These are phyloP conservation scores for Phyllosticta citriasiana DNA, from an alignment of 2,329 filamentous ascomycete genomes.

Conservation along the genomic window DNA sequence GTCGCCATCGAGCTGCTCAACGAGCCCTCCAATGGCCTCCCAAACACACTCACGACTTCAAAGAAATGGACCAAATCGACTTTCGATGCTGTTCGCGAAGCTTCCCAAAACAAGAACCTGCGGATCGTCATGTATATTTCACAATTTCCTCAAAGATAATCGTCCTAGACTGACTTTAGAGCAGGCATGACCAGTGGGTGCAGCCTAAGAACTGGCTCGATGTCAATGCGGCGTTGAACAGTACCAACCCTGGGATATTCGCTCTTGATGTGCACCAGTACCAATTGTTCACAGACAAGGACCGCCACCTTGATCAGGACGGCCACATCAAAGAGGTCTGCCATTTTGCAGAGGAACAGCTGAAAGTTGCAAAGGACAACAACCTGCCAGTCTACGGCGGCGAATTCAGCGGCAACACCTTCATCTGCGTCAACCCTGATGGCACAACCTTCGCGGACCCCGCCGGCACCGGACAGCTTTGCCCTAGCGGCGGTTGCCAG, in stretches of 20 bases:
- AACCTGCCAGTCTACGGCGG: constrained; percentile 32
- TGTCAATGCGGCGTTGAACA: constrained; percentile 30
- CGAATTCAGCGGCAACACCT: constrained; percentile 35
- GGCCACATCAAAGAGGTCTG: constrained; percentile 35
- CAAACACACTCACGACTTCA: constrained; percentile 28
- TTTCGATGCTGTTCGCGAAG: constrained; percentile 43
- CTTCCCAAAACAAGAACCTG: constrained; percentile 41
- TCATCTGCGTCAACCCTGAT: constrained; percentile 35
- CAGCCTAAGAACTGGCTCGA: constrained; percentile 46
- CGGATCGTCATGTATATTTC: constrained; percentile 29
- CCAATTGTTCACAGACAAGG: constrained; percentile 30
- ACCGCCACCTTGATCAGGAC: constrained; percentile 28
- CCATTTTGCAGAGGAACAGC: constrained; percentile 44
- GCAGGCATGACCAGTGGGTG: constrained; percentile 39
- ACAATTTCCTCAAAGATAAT: neutral
- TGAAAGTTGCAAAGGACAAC: constrained; percentile 27
- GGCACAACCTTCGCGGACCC: constrained; percentile 23
- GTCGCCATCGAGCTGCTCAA: constrained; percentile 36
- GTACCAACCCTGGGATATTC: constrained; percentile 47
- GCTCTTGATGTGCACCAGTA: constrained; percentile 50
- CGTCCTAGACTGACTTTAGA: constrained; percentile 12
- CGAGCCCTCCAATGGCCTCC: constrained; percentile 36
- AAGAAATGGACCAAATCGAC: constrained; percentile 25
- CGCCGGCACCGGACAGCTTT: constrained; percentile 15
- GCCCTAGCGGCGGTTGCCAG: constrained; percentile 28